Evolutionary conservation across 768 basidiomycete species (phyloP), one percentile per base, ranked within the genome.

Genomic region (Boletus rufocinnamomeus): DNA sequence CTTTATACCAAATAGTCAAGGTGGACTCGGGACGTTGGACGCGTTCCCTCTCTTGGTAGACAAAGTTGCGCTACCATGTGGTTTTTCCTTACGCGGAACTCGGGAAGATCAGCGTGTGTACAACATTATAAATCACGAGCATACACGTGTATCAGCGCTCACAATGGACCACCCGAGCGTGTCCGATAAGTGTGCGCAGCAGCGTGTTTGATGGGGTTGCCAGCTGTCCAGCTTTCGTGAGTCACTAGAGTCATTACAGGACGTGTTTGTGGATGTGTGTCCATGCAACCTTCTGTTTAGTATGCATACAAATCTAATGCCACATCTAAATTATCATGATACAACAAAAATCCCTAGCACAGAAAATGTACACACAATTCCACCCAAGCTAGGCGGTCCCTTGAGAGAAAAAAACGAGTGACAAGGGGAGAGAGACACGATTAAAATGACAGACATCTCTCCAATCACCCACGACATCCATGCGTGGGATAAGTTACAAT

Each of bases 381-480:
- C 53, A 65, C 55, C 54, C 28, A 37, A 59, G 14, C n/a, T 4
- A 38, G 47, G 58, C 32, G 56, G 61, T 58, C 56, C 58, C 68
- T 21, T 7, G 32, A 54, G 37, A 37, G 17, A 53, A 32, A 40
- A 46, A 62, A 65, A 23, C n/a, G 58, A 69, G 25, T 19, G 65
- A 60, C 56, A 50, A 14, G 37, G 7, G 32, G 47, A 44, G 32
- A 34, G 43, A 25, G 10, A 14, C 11, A 46, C 32, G n/a, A 54
- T 38, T 27, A 21, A 57, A 61, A 65, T n/a, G 66, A 59, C 30
- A 53, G 51, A 60, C 50, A 46, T 57, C 52, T 51, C 56, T 54
- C 52, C 52, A 9, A 34, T 51, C 25, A 41, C 50, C 47, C 61
- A 52, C 32, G 38, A 51, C 51, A 28, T 48, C 23, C 30, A 45